Evolutionary conservation across 441 rosid species (phyloP).

Genomic region (Bocquillonia castaneifolia): DNA sequence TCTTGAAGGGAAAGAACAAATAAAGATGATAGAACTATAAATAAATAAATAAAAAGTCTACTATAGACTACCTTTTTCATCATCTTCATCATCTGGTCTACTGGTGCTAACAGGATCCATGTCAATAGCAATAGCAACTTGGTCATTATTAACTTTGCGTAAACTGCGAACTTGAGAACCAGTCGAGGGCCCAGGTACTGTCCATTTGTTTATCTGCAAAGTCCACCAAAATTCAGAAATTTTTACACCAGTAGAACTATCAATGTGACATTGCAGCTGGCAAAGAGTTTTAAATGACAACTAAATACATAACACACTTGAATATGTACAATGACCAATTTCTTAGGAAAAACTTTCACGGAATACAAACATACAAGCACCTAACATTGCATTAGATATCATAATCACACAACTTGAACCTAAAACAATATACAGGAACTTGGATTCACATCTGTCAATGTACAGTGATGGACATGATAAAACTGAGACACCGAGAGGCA

Average conservation of each 20-base stretch:
- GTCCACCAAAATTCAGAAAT: conserved; percentile 21
- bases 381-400: background rate
- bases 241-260: background rate
- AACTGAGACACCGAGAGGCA: background rate
- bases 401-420: background rate
- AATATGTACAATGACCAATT: background rate
- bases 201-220: conserved; percentile 81
- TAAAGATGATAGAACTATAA: no score
- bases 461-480: no score
- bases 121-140: conserved; percentile 88
- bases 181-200: conserved; percentile 48
- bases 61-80: conserved; percentile 71
- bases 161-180: conserved; percentile 87
- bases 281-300: background rate
- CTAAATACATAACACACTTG: background rate
- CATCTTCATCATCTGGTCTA: conserved; percentile 86
- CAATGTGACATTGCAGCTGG: conserved; percentile 8
- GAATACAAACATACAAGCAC: background rate
- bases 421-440: background rate
- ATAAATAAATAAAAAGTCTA: background rate
- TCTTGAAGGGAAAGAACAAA: background rate
- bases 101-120: conserved; percentile 40
- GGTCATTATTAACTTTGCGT: conserved; percentile 87
- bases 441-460: background rate
- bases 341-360: background rate